A percentile compares a stretch with the other conserved stretches of the same genome.
Conservation (phyloP, 2,329 filamentous ascomycete genomes). For the Aspergillus flavus region DNA sequence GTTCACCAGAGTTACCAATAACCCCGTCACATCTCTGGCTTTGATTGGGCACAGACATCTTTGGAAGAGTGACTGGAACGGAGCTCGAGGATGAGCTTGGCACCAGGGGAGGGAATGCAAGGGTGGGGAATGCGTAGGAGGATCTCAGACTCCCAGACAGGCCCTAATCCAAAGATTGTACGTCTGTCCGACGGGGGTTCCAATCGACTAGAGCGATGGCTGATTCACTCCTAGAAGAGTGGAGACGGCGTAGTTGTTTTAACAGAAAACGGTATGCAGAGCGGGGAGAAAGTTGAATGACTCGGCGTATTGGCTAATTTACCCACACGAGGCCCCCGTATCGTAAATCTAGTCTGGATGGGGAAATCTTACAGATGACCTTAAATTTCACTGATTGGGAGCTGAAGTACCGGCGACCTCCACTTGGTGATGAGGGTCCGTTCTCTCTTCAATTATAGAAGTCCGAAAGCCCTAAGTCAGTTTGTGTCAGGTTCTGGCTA, state of each 20-base stretch:
- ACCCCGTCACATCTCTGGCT: background rate
- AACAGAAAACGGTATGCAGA: background rate
- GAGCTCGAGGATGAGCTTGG: slow-evolving; percentile 19
- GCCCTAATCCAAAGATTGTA: background rate
- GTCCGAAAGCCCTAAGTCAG: background rate
- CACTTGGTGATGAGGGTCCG: background rate
- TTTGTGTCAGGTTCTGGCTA: background rate
- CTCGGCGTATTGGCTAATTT: background rate
- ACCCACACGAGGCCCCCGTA: background rate
- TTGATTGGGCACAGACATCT: slow-evolving; percentile 20
- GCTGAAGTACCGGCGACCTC: background rate
- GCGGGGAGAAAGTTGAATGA: background rate
- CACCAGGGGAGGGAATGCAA: slow-evolving; percentile 16
- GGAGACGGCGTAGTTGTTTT: background rate
- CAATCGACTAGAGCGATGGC: slow-evolving; percentile 7
- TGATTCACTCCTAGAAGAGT: background rate
- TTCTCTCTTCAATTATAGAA: slow-evolving; percentile 3
- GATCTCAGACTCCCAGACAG: slow-evolving; percentile 8
- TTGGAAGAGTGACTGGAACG: slow-evolving; percentile 9
- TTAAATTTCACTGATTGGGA: background rate
- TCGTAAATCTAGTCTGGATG: background rate
- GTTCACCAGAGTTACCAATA: slow-evolving; percentile 17
- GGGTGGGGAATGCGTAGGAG: slow-evolving; percentile 14
- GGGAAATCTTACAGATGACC: background rate
- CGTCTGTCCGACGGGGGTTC: background rate